Evolutionary conservation across 2,329 filamentous ascomycete species (phyloP).

Genomic region (Talaromyces funiculosus): DNA sequence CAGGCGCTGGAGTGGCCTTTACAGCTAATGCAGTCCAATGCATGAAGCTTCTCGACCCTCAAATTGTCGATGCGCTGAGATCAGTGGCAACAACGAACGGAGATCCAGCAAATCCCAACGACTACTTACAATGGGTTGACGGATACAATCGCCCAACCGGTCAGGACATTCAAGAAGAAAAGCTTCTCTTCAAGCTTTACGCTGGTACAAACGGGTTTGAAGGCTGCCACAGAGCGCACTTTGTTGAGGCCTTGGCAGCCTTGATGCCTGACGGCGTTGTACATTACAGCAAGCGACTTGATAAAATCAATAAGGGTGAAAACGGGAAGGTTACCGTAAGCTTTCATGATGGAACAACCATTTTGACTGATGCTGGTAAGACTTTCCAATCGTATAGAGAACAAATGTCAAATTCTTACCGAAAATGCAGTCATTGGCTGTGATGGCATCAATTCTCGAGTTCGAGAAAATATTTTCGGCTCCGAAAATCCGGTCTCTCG

Average conservation of each 20-base stretch:
- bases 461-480: slow-evolving; percentile 25
- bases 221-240: slow-evolving; percentile 28
- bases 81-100: slow-evolving; percentile 29
- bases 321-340: slow-evolving; percentile 19
- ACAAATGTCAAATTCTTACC: not conserved
- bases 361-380: slow-evolving; percentile 27
- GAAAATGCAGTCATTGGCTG: slow-evolving; percentile 27
- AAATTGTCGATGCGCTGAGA: slow-evolving; percentile 25
- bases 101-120: slow-evolving; percentile 12
- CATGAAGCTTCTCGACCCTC: slow-evolving; percentile 42
- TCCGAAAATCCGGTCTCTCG: slow-evolving; percentile 16
- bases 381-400: slow-evolving; percentile 23
- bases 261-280: slow-evolving; percentile 25
- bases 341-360: slow-evolving; percentile 30
- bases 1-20: slow-evolving; percentile 54
- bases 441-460: slow-evolving; percentile 32
- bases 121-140: not conserved
- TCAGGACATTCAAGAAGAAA: not conserved
- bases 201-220: slow-evolving; percentile 26
- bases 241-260: slow-evolving; percentile 29
- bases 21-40: slow-evolving; percentile 52
- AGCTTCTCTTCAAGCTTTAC: slow-evolving; percentile 26
- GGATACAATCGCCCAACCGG: slow-evolving; percentile 9
- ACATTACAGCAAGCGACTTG: slow-evolving; percentile 30
- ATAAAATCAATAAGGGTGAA: slow-evolving; percentile 15